Evolutionary conservation across 768 basidiomycete species (phyloP), one percentile per base, ranked within the genome.

Genomic region (Boletus coccyginus): DNA sequence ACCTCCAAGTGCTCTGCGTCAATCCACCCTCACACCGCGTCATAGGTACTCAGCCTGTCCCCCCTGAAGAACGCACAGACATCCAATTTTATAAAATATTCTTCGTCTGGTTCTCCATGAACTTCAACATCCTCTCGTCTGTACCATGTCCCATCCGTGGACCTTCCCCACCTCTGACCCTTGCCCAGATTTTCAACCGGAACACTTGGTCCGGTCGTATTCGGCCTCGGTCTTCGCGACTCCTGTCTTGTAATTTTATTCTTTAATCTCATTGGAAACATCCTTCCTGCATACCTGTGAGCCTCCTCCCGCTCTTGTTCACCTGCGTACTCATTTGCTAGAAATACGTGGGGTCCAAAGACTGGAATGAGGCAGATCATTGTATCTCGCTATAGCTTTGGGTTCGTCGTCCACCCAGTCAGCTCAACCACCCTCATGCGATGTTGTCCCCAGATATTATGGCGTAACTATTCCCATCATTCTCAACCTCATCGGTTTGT

Each of bases 281-380:
- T 73, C 2, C 72, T 86, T 24, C 86, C 87, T 7, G 83, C 83
- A 10, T 85, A 82, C 63, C 77, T 87, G 83, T 84, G 62, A 60
- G 82, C 46, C 47, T 19, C 24, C 27, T 51, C 41, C 19, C 42
- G 19, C 45, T 31, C 32, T 16, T 17, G 2, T 12, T 13, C 31
- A 0, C 39, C 1, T 32, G 10, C 3, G 1, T 13, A 17, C 57
- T 33, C 3, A 71, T 21, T 19, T 12, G 2, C 12, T 49, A 82
- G 81, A 56, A 72, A 82, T n/a, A 83, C 85, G 4, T 90, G 89
- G 73, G 90, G 92, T 12, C 89, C 92, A 0, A 86, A 84, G 66
- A 74, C 88, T 1, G 94, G 94, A 12, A 81, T 87, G 65, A 80
- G 91, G 19, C 87, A 93, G 62, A 92, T 94, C 89, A 83, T 90